These are phyloP conservation scores for Aeschynomene evenia DNA, from an alignment of 306 rosid genomes.

Conservation along the genomic window DNA sequence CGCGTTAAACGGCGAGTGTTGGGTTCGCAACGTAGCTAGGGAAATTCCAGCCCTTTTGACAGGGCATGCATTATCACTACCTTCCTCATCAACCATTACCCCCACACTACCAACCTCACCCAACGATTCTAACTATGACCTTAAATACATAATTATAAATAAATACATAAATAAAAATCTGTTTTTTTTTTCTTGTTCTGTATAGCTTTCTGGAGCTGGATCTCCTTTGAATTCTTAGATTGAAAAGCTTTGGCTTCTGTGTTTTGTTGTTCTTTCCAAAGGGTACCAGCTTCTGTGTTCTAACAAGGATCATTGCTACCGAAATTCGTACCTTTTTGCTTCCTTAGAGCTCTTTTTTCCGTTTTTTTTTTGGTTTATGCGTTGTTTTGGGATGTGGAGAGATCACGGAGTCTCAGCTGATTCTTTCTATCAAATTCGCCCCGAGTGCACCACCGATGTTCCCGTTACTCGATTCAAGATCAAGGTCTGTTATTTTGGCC, in stretches of 20 bases:
- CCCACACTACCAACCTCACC: conserved; percentile 1
- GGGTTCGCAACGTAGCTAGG: not conserved
- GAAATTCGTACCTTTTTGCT: conserved; percentile 7
- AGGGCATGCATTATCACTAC: not conserved
- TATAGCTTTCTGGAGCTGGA: conserved; percentile 32
- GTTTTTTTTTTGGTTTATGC: not conserved
- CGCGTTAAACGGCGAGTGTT: conserved; percentile 7
- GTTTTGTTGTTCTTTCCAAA: conserved; percentile 40
- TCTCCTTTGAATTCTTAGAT: conserved; percentile 42
- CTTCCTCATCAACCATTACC: conserved; percentile 9
- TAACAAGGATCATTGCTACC: conserved; percentile 8
- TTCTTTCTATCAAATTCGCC: conserved; percentile 86
- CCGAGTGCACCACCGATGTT: conserved; percentile 80
- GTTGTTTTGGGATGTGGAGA: conserved; percentile 78
- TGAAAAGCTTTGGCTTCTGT: conserved; percentile 42
- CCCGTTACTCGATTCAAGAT: conserved; percentile 83
- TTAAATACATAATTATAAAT: not conserved
- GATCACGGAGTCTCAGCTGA: conserved; percentile 81
- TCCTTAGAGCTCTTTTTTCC: not conserved
- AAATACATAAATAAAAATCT: not conserved
- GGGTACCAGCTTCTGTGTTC: conserved; percentile 36
- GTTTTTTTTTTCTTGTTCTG: not conserved
- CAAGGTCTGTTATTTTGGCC: conserved; percentile 49
- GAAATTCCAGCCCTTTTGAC: conserved; percentile 18
- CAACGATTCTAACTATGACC: conserved; percentile 13